Percentiles rank a stretch among this genome's conserved stretches.
Conservation (phyloP, 306 rosid species). For the Quercus aquifolioides region DNA sequence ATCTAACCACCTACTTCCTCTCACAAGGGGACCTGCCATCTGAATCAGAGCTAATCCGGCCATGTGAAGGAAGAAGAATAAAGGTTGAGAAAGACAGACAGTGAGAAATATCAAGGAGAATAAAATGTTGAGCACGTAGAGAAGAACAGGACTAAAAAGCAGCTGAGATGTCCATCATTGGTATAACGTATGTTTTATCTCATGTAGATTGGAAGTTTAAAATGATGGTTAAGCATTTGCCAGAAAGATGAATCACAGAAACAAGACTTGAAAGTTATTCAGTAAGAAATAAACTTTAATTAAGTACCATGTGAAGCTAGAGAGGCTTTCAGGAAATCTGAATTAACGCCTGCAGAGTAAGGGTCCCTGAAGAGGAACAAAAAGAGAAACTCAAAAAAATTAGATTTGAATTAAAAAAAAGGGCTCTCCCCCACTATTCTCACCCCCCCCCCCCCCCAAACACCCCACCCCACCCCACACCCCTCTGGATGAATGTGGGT, state of each 20-base stretch:
- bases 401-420: neutral
- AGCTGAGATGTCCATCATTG: neutral
- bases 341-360: constrained; percentile 60
- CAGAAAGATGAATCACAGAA: neutral
- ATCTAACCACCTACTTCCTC: too few species aligned
- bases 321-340: constrained; percentile 68
- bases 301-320: constrained; percentile 69
- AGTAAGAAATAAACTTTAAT: neutral
- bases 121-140: neutral
- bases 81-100: neutral
- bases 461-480: too few species aligned
- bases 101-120: neutral
- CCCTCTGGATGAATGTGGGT: neutral
- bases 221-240: neutral
- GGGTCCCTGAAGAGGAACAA: constrained; percentile 70
- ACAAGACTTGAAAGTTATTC: neutral
- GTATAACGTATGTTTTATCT: neutral
- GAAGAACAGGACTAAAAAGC: neutral
- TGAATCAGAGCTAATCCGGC: too few species aligned
- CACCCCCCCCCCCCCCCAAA: accelerated
- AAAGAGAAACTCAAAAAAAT: neutral
- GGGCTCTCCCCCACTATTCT: neutral
- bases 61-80: neutral
- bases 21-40: neutral
- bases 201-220: neutral